Evolutionary conservation across 345 rosid species (phyloP).

Genomic region (Camelina hispida): DNA sequence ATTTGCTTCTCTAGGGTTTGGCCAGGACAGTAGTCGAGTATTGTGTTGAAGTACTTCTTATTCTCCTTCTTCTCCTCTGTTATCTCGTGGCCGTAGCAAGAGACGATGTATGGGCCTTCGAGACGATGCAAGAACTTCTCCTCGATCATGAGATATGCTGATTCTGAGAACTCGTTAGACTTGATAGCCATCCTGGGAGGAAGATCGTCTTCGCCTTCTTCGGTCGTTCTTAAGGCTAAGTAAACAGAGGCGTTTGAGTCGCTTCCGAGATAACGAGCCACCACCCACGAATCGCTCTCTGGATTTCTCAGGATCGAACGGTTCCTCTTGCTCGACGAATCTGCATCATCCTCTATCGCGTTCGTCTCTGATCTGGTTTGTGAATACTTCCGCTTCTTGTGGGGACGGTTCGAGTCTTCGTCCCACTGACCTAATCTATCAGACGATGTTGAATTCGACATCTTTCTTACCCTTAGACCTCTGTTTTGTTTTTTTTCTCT

Average conservation of each 20-base stretch:
- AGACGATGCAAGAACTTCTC: conserved; percentile 7
- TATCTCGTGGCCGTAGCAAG: conserved; percentile 21
- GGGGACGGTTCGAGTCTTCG: conserved; percentile 13
- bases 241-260: conserved; percentile 30
- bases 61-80: conserved; percentile 1
- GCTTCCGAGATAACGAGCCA: conserved; percentile 12
- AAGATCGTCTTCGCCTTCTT: not conserved
- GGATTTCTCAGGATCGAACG: not conserved
- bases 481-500: too few relatives aligned
- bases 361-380: not conserved
- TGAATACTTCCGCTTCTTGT: conserved; percentile 15
- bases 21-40: conserved; percentile 14
- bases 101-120: not conserved
- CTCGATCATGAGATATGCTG: conserved; percentile 17
- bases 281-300: not conserved
- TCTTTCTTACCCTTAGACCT: not conserved
- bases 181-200: conserved; percentile 30
- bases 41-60: conserved; percentile 8
- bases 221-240: not conserved
- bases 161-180: not conserved
- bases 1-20: conserved; percentile 8
- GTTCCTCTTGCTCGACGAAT: conserved; percentile 14
- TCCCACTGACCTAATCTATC: not conserved
- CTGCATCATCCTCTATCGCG: not conserved
- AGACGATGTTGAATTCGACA: not conserved